Evolutionary conservation across 768 basidiomycete species (phyloP), one percentile per base, ranked within the genome.

Genomic region (Zangia roseola): DNA sequence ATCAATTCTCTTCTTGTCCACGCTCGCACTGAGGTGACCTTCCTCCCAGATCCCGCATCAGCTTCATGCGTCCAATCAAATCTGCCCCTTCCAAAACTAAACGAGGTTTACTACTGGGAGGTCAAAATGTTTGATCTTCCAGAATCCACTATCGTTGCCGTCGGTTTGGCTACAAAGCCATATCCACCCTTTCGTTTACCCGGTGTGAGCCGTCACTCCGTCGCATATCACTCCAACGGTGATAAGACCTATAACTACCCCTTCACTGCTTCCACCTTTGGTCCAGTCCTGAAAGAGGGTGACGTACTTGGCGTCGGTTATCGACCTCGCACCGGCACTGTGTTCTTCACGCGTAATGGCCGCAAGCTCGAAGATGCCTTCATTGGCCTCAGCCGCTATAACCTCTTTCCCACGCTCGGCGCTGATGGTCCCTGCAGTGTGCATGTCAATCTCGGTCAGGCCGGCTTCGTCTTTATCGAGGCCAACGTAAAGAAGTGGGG

Each of bases 401-500:
- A 98, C 62, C 80, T 99, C 16, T 99, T 99, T 77, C 97, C 97
- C 47, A 94, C 92, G 41, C 84, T 99, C 46, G 97, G 95, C 39
- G 94, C 95, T 16, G 91, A 95, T 62, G 94, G 95, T 0, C 91
- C 95, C 6, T 95, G 93, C 68, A 94, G 88, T 55, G 85, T 99
- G 8, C 97, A 99, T 59, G 91, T 97, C 62, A 99, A 99, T 67
- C 80, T 99, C 13, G 97, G 97, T 8, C 97, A 98, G 70, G 87
- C 91, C 5, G 97, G 97, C 5, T 99, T 99, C 65, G 97, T 98
- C 33, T 98, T 97, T 60, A 97, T 99, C 61, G 97, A 99, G 71
- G 97, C 97, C 28, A 97, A 99, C 64, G 97, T 99, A 54, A 99
- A 99, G 79, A 98, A 97, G 67, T 99, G 97, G 97, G 97, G 97